Conservation (phyloP, 257 asterid genomes). For the Solanum sejunctum region DNA sequence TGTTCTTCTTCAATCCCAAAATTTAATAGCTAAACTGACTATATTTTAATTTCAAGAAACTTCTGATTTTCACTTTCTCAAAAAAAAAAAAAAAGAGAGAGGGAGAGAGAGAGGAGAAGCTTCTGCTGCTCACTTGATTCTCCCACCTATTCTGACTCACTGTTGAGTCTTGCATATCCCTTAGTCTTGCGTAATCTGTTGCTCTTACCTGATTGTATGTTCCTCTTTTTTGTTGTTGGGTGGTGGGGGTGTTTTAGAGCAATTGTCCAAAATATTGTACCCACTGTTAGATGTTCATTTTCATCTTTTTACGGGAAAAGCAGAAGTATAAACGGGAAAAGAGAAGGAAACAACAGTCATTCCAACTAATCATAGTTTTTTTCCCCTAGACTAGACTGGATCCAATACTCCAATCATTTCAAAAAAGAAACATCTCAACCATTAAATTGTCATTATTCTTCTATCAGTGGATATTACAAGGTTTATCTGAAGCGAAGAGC, state of each 20-base stretch:
- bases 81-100: background rate
- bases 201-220: background rate
- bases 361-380: background rate
- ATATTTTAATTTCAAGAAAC: background rate
- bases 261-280: background rate
- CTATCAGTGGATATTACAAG: background rate
- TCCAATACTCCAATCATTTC: background rate
- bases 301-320: background rate
- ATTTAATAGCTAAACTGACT: background rate
- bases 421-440: background rate
- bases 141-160: background rate
- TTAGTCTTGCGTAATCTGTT: background rate
- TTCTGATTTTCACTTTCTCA: background rate
- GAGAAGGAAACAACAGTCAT: background rate
- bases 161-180: background rate
- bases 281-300: background rate
- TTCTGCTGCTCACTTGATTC: background rate
- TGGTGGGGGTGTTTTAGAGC: background rate
- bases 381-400: background rate
- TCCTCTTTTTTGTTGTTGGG: background rate
- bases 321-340: background rate
- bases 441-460: background rate
- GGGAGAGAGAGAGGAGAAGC: background rate
- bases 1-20: background rate
- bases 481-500: background rate